A percentile compares a stretch with the other conserved stretches of the same genome.
These are phyloP conservation scores for Rhizopogon roseolus DNA, from an alignment of 768 basidiomycete genomes.

Conservation along the genomic window DNA sequence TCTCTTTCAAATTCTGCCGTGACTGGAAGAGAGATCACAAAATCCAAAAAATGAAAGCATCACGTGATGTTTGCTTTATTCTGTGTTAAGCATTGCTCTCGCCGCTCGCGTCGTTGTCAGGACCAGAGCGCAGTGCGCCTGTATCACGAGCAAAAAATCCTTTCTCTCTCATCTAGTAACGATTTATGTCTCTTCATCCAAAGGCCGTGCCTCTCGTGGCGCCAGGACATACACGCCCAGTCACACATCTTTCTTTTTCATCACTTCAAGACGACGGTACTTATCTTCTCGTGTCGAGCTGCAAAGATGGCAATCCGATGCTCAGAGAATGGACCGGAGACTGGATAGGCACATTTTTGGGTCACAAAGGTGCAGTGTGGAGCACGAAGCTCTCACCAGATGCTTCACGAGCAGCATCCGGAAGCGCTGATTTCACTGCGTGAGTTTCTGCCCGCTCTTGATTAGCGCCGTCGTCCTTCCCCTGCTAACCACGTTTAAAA, in stretches of 20 bases:
- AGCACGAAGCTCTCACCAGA: slow-evolving; percentile 87
- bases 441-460: slow-evolving; percentile 36
- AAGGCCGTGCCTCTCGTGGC: slow-evolving; percentile 80
- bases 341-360: slow-evolving; percentile 93
- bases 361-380: slow-evolving; percentile 96
- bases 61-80: background rate
- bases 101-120: background rate
- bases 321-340: slow-evolving; percentile 96
- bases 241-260: slow-evolving; percentile 94
- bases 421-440: slow-evolving; percentile 97
- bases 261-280: slow-evolving; percentile 77
- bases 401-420: slow-evolving; percentile 82
- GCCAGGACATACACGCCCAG: slow-evolving; percentile 81
- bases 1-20: no score
- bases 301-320: slow-evolving; percentile 99
- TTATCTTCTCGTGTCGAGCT: slow-evolving; percentile 90
- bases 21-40: no score
- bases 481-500: slow-evolving; percentile 3
- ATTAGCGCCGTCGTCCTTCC: background rate
- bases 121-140: slow-evolving; percentile 49
- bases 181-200: slow-evolving; percentile 56
- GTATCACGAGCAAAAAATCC: slow-evolving; percentile 11
- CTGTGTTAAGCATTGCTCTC: background rate
- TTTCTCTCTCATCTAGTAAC: slow-evolving; percentile 11
- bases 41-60: no score